Evolutionary conservation across 2,329 filamentous ascomycete genomes (phyloP).

Genomic region (Tolypocladium ovalisporum): DNA sequence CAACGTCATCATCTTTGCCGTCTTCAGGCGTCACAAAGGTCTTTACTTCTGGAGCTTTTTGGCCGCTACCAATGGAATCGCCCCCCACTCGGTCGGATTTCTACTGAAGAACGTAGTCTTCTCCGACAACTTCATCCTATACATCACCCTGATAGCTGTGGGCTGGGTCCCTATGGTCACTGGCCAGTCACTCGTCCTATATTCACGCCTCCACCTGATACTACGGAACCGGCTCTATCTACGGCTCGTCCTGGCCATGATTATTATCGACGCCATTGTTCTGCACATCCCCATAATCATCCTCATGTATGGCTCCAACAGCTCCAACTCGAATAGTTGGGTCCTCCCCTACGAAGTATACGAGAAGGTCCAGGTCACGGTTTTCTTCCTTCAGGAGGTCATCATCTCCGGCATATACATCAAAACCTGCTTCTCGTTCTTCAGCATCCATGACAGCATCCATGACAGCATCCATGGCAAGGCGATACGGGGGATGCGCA

Average conservation of each 20-base stretch:
- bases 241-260: conserved; percentile 41
- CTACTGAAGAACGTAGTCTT: conserved; percentile 26
- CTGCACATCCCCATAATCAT: conserved; percentile 44
- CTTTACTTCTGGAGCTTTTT: conserved; percentile 29
- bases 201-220: conserved; percentile 50
- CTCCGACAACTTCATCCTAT: conserved; percentile 4
- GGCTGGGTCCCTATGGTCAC: conserved; percentile 38
- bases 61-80: conserved; percentile 18
- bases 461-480: conserved; percentile 16
- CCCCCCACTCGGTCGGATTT: conserved; percentile 31
- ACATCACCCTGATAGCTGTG: conserved; percentile 10
- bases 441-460: conserved; percentile 28
- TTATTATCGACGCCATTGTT: conserved; percentile 40
- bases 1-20: conserved; percentile 17
- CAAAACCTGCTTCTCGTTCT: conserved; percentile 33
- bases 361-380: conserved; percentile 42
- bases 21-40: conserved; percentile 17
- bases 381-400: conserved; percentile 43
- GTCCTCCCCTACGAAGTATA: conserved; percentile 25
- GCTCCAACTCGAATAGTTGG: conserved; percentile 6
- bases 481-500: conserved; percentile 6
- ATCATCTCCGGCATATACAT: conserved; percentile 42
- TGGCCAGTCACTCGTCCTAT: conserved; percentile 48
- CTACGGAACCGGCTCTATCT: conserved; percentile 36
- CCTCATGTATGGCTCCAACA: conserved; percentile 41